Conservation (phyloP, 75 land plant genomes). For the Chamaecyparis obtusa region DNA sequence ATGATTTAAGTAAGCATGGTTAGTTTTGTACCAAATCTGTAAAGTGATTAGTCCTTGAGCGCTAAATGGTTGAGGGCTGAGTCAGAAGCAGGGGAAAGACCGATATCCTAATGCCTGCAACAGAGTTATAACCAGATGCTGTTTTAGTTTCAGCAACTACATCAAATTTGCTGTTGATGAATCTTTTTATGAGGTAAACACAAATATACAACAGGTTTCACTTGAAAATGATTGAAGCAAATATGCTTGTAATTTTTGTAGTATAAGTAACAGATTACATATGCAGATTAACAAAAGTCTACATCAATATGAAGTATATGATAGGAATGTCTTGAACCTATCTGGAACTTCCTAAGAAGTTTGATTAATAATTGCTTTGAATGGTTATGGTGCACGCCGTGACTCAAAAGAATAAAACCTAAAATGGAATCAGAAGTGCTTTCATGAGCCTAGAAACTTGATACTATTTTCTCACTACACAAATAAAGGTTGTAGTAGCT, state of each 20-base stretch:
- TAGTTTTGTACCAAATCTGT: too few relatives aligned
- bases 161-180: background rate
- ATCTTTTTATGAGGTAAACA: background rate
- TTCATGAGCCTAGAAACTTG: background rate
- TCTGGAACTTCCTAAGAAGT: background rate
- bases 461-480: background rate
- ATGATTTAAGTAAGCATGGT: too few relatives aligned
- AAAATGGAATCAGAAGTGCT: background rate
- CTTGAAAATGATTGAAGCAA: too few relatives aligned
- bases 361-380: background rate
- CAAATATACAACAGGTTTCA: background rate
- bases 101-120: too few relatives aligned
- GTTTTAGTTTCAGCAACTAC: too few relatives aligned
- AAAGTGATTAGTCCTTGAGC: too few relatives aligned
- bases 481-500: background rate
- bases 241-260: too few relatives aligned
- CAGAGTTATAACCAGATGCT: too few relatives aligned
- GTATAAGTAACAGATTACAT: too few relatives aligned
- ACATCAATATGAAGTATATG: too few relatives aligned
- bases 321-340: background rate
- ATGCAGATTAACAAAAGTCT: background rate
- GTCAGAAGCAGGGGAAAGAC: too few relatives aligned
- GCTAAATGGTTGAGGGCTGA: too few relatives aligned
- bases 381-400: background rate
- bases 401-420: background rate